Percentiles rank a stretch among this genome's conserved stretches.
phyloP scores from a whole-genome alignment of 768 basidiomycete species.

The Wakefieldia striispora region DNA sequence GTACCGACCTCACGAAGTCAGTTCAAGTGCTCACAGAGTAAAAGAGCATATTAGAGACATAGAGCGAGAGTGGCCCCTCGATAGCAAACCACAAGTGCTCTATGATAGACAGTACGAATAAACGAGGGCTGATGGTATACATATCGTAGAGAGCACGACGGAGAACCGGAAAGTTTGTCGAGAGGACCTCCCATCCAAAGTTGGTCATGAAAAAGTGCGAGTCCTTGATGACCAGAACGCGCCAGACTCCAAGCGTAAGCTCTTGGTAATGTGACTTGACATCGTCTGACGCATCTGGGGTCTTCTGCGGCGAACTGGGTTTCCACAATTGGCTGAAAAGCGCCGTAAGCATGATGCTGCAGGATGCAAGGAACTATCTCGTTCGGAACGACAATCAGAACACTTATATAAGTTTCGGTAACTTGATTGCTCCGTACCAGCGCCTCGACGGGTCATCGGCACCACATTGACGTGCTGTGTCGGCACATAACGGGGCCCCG shows the following conservation, averaged over 20 bases:
- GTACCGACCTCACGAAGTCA: background rate
- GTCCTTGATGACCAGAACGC: constrained; percentile 19
- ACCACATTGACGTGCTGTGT: no score
- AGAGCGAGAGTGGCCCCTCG: constrained; percentile 17
- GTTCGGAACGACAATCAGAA: no score
- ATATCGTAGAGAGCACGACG: constrained; percentile 21
- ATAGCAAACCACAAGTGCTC: constrained; percentile 20
- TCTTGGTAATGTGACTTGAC: constrained; percentile 2
- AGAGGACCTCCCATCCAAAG: constrained; percentile 8
- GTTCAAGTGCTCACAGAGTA: constrained; percentile 14
- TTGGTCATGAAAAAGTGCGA: constrained; percentile 1
- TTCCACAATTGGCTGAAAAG: no score
- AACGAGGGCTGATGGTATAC: constrained; percentile 19
- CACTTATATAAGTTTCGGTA: no score
- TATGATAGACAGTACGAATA: constrained; percentile 14
- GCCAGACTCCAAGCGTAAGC: constrained; percentile 24
- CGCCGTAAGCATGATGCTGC: no score
- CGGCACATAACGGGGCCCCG: no score
- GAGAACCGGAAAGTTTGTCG: constrained; percentile 2
- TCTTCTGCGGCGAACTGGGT: no score
- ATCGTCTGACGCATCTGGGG: no score
- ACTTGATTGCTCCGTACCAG: no score
- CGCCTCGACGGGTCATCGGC: no score
- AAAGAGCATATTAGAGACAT: constrained; percentile 22
- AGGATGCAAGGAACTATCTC: no score